Conservation (phyloP, 2,329 filamentous ascomycete species). For the Beauveria sp. region DNA sequence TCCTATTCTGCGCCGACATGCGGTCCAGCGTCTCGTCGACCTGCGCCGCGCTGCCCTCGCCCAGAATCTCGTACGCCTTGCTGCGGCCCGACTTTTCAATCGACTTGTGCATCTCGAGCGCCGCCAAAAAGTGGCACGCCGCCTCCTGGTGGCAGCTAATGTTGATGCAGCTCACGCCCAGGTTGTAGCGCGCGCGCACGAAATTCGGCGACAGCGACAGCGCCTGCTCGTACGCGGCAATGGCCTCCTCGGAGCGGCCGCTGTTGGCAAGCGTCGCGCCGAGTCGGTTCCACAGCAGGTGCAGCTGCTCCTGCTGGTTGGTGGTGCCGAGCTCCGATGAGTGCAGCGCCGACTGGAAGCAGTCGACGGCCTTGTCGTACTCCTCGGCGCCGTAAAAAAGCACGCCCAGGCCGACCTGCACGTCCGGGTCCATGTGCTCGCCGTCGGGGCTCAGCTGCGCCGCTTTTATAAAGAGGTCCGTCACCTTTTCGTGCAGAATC, state of each 20-base stretch:
- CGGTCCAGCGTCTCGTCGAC: constrained; percentile 70
- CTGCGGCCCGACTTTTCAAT: constrained; percentile 80
- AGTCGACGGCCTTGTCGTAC: constrained; percentile 97
- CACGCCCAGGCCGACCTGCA: constrained; percentile 93
- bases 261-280: constrained; percentile 94
- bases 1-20: constrained; percentile 91
- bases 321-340: constrained; percentile 75
- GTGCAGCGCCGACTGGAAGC: constrained; percentile 86
- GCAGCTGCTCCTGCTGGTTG: constrained; percentile 79
- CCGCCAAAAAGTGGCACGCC: constrained; percentile 83
- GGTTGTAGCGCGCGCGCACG: constrained; percentile 91
- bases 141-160: constrained; percentile 93
- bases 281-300: constrained; percentile 94
- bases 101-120: constrained; percentile 90
- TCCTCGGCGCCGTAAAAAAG: constrained; percentile 97
- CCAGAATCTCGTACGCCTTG: constrained; percentile 75
- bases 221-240: constrained; percentile 91
- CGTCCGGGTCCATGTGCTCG: constrained; percentile 95
- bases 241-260: constrained; percentile 88
- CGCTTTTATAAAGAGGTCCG: constrained; percentile 81
- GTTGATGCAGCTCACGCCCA: constrained; percentile 95
- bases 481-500: constrained; percentile 82
- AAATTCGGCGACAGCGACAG: constrained; percentile 90
- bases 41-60: constrained; percentile 34
- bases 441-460: constrained; percentile 87